These are phyloP conservation scores for Infundibulicybe gibba DNA, from an alignment of 768 basidiomycete genomes.

Conservation along the genomic window DNA sequence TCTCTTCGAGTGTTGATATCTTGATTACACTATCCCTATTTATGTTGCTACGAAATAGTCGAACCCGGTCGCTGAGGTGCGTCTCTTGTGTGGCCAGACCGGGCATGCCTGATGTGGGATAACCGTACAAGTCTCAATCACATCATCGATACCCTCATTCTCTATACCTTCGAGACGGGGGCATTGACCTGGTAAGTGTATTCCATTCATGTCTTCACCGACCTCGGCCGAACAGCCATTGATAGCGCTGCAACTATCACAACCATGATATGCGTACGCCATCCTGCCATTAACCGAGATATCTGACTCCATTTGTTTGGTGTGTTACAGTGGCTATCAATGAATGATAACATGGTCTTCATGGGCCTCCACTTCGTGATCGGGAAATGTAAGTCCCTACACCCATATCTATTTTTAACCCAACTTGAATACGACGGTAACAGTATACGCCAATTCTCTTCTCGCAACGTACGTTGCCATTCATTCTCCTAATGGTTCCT, in stretches of 20 bases:
- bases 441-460: constrained; percentile 46
- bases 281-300: neutral
- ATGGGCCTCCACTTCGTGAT: constrained; percentile 38
- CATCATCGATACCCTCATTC: neutral
- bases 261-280: neutral
- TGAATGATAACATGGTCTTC: constrained; percentile 34
- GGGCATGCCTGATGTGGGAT: too few relatives aligned
- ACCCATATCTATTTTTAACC: neutral
- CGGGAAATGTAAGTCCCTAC: constrained; percentile 25
- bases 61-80: constrained; percentile 1
- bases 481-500: neutral
- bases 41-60: constrained; percentile 27
- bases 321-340: constrained; percentile 36
- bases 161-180: neutral
- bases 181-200: neutral
- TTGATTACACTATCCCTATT: constrained; percentile 32
- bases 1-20: constrained; percentile 36
- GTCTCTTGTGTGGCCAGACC: too few relatives aligned
- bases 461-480: constrained; percentile 29
- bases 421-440: neutral
- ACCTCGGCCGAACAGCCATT: neutral
- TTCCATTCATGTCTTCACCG: neutral
- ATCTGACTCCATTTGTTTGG: neutral
- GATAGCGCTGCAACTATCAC: neutral
- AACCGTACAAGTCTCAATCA: neutral